Evolutionary conservation across 192 early-diverging fungal genomes (phyloP), one percentile per base, ranked within the genome.

Genomic region (Entomortierella lignicola): DNA sequence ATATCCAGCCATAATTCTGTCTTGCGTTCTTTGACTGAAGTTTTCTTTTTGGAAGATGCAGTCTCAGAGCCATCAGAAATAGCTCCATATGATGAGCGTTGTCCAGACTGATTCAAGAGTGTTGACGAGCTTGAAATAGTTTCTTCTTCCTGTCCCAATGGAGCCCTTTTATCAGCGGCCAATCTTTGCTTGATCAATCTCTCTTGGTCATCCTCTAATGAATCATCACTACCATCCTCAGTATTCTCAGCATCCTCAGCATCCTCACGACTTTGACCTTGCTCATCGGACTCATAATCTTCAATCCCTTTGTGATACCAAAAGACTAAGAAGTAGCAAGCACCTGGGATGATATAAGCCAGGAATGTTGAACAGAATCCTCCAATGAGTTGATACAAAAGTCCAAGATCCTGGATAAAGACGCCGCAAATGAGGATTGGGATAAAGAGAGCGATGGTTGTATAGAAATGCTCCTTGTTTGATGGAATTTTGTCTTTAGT

Each of bases 341-440:
- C 47, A 2, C 82, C 82, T 13, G 86, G 86, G 2, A 87, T 74
- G 37, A 87, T 83, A 15, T 87, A 87, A 3, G 86, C 86, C 34
- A 87, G 51, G 42, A 71, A 85, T 0, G 84, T 81, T 6, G 80
- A 82, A 8, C 84, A 82, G 50, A 87, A 71, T 6, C 86, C 86
- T 57, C 86, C 86, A 18, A 87, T 83, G n/a, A 83, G 34, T 18
- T 82, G 70, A 60, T 87, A 87, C 2, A 87, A 66, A 17, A 85
- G 80, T 21, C 86, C 86, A 1, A 87, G 66, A 17, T 74, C 70
- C 0, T 44, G 20, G 31, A 87, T 56, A 20, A 80, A 67, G 25
- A 83, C 66, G 11, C 86, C 86, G 39, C 73, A 48, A n/a, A 54
- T 32, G 7, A 87, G 65, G 47, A 82, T 71, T 8, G 72, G 60